phyloP scores from a whole-genome alignment of 2,329 filamentous ascomycete species.

The Annulohypoxylon truncatum region DNA sequence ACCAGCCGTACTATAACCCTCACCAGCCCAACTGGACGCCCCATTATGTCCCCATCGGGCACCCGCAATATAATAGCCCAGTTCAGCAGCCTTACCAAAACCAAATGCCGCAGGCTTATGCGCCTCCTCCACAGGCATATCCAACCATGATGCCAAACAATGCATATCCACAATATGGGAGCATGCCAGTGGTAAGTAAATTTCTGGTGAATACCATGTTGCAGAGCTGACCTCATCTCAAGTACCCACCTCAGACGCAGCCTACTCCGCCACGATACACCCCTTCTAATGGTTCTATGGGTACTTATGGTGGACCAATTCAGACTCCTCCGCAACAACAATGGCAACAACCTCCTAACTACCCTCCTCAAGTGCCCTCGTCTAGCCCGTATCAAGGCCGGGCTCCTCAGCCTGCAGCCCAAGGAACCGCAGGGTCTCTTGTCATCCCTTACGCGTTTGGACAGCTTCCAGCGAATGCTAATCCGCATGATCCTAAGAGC shows the following conservation, averaged over 20 bases:
- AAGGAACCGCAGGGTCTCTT: slow-evolving; percentile 39
- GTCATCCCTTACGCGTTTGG: slow-evolving; percentile 78
- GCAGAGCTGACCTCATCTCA: slow-evolving; percentile 45
- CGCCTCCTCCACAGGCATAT: slow-evolving; percentile 57
- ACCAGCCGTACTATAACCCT: slow-evolving; percentile 73
- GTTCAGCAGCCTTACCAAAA: slow-evolving; percentile 60
- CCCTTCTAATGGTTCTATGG: slow-evolving; percentile 51
- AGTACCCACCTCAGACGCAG: slow-evolving; percentile 54
- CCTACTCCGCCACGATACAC: slow-evolving; percentile 51
- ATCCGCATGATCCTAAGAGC: slow-evolving; percentile 76
- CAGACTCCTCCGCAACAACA: slow-evolving; percentile 51
- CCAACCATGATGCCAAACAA: slow-evolving; percentile 56
- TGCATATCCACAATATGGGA: slow-evolving; percentile 60
- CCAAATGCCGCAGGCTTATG: slow-evolving; percentile 61
- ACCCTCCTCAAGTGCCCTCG: slow-evolving; percentile 37
- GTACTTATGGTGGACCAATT: slow-evolving; percentile 51
- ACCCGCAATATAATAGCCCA: slow-evolving; percentile 57
- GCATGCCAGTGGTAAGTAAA: slow-evolving; percentile 59
- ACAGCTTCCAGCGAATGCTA: slow-evolving; percentile 77
- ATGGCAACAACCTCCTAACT: slow-evolving; percentile 48
- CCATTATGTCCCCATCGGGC: slow-evolving; percentile 63
- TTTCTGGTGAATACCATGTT: slow-evolving; percentile 43
- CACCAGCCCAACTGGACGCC: slow-evolving; percentile 69
- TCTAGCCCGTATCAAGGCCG: slow-evolving; percentile 45
- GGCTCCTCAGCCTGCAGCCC: slow-evolving; percentile 44